Evolutionary conservation across 768 basidiomycete genomes (phyloP).

Genomic region (Exsudoporus frostii): DNA sequence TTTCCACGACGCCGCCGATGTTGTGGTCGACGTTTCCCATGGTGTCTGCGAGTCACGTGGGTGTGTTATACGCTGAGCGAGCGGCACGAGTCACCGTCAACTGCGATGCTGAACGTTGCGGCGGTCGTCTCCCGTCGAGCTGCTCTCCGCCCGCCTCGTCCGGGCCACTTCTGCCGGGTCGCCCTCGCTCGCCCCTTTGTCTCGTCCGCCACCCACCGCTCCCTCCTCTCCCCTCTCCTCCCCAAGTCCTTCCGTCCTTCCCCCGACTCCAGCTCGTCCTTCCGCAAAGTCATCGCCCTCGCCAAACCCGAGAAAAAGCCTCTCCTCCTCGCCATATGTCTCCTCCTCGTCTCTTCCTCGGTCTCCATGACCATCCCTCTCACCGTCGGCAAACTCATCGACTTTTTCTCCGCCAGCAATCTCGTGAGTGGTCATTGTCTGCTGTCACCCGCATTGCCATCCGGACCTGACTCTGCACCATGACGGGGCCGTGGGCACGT

Average conservation of each 20-base stretch:
- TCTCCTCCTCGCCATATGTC: slow-evolving; percentile 68
- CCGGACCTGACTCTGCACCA: neutral
- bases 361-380: slow-evolving; percentile 93
- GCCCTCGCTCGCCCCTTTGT: slow-evolving; percentile 7
- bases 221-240: slow-evolving; percentile 27
- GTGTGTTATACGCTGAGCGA: neutral
- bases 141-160: neutral
- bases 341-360: slow-evolving; percentile 82
- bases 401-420: slow-evolving; percentile 76
- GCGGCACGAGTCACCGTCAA: neutral
- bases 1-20: too few species aligned
- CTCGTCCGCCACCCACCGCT: neutral
- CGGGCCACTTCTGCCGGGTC: neutral
- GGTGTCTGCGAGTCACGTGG: neutral
- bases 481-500: neutral
- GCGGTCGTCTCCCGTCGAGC: neutral
- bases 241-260: slow-evolving; percentile 34
- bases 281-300: slow-evolving; percentile 71
- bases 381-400: slow-evolving; percentile 91
- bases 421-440: slow-evolving; percentile 43
- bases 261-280: slow-evolving; percentile 53
- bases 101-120: neutral
- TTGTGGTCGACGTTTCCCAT: too few species aligned
- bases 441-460: too few species aligned
- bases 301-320: slow-evolving; percentile 82